Evolutionary conservation across 2,329 filamentous ascomycete genomes (phyloP).

Genomic region (Aspergillus sp.): DNA sequence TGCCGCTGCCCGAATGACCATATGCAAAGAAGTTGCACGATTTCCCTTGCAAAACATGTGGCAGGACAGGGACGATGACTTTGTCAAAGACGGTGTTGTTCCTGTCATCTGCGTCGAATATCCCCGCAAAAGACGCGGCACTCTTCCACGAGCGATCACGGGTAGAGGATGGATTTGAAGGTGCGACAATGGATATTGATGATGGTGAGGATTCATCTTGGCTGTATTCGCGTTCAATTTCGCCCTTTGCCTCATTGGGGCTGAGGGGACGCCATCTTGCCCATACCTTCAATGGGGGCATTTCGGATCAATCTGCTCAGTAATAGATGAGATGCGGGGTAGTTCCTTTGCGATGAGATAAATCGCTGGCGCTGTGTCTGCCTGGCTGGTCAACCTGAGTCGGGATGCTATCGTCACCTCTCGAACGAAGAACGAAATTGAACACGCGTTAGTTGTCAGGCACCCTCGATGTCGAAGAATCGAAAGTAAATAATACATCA

Average conservation of each 20-base stretch:
- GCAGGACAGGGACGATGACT: constrained; percentile 30
- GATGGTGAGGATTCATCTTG: background rate
- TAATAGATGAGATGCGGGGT: too few species aligned
- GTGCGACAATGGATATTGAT: background rate
- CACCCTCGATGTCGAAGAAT: too few species aligned
- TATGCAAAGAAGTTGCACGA: constrained; percentile 43
- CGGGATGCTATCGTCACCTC: too few species aligned
- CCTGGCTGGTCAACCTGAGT: too few species aligned
- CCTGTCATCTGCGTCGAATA: constrained; percentile 15
- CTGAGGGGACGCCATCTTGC: background rate
- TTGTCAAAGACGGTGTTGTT: constrained; percentile 25
- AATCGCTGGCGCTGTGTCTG: too few species aligned
- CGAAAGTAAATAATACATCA: too few species aligned
- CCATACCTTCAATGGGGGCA: background rate
- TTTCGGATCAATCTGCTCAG: background rate
- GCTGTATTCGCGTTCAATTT: background rate
- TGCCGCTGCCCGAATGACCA: constrained; percentile 40
- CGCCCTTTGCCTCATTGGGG: background rate
- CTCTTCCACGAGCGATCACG: constrained; percentile 20
- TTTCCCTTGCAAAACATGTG: constrained; percentile 28
- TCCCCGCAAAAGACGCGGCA: constrained; percentile 12
- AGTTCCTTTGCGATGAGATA: too few species aligned
- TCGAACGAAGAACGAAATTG: too few species aligned
- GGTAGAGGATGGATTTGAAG: background rate
- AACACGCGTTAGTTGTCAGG: too few species aligned